These are phyloP conservation scores for Starmerella scarabaei DNA, from an alignment of 805 yeast genomes.

Conservation along the genomic window DNA sequence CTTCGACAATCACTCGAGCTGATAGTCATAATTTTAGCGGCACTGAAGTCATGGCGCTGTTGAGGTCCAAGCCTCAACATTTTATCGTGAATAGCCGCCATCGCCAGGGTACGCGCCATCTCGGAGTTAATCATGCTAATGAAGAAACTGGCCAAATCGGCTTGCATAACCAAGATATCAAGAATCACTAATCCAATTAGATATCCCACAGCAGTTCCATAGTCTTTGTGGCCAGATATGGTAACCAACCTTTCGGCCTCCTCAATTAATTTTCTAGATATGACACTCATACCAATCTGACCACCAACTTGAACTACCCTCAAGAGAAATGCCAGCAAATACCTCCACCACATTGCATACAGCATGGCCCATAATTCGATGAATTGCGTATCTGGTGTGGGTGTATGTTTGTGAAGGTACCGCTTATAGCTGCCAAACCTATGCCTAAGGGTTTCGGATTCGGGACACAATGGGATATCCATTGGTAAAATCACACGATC, in stretches of 20 bases:
- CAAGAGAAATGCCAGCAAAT: constrained; percentile 3
- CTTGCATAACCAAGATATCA: constrained; percentile 36
- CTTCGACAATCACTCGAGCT: constrained; percentile 71
- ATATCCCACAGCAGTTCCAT: constrained; percentile 57
- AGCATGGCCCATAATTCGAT: constrained; percentile 16
- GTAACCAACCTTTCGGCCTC: constrained; percentile 11
- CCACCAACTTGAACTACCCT: constrained; percentile 5
- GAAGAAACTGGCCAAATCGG: constrained; percentile 50
- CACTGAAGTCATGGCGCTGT: constrained; percentile 47
- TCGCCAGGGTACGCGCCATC: constrained; percentile 53
- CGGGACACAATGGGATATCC: constrained; percentile 16
- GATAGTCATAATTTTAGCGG: constrained; percentile 59
- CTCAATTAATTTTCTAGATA: constrained; percentile 13
- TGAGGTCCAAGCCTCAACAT: constrained; percentile 47
- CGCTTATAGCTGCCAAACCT: constrained; percentile 11
- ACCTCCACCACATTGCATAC: constrained; percentile 15
- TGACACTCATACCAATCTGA: constrained; percentile 14
- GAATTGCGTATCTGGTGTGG: constrained; percentile 6
- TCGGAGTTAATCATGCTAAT: constrained; percentile 52
- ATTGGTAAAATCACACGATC: constrained; percentile 16
- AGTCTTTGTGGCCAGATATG: constrained; percentile 3
- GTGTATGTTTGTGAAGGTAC: constrained; percentile 9
- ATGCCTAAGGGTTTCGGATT: constrained; percentile 9
- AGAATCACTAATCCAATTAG: constrained; percentile 54
- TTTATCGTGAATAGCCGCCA: constrained; percentile 56